phyloP scores from a whole-genome alignment of 306 rosid species.

The Boehmeria nivea region DNA sequence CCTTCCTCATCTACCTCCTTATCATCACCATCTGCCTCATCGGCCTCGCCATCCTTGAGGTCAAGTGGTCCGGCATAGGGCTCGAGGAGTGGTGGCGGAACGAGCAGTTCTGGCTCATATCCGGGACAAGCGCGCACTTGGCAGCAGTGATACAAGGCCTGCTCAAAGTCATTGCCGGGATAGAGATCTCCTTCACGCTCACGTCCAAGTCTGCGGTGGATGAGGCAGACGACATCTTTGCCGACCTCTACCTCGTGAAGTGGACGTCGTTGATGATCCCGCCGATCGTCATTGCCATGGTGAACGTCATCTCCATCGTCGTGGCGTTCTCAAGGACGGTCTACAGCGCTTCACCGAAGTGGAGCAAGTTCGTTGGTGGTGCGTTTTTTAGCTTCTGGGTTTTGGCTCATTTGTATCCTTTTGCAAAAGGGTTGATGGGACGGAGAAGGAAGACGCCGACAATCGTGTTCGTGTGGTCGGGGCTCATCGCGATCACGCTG shows the following conservation, averaged over 20 bases:
- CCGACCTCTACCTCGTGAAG: constrained; percentile 42
- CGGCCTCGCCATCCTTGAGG: constrained; percentile 36
- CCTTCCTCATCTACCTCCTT: constrained; percentile 37
- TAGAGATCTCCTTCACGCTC: constrained; percentile 49
- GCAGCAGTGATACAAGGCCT: constrained; percentile 49
- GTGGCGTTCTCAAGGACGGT: constrained; percentile 44
- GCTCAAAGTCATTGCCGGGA: constrained; percentile 45
- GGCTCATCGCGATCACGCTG: constrained; percentile 49
- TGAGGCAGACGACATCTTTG: constrained; percentile 30
- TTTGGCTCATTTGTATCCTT: constrained; percentile 51
- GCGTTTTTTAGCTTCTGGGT: constrained; percentile 54
- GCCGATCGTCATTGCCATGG: constrained; percentile 43
- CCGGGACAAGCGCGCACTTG: constrained; percentile 48
- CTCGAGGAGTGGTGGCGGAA: constrained; percentile 59
- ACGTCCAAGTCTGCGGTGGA: constrained; percentile 36
- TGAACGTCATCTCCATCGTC: constrained; percentile 38
- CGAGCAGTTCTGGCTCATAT: constrained; percentile 55
- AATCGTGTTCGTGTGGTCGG: constrained; percentile 50
- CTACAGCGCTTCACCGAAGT: constrained; percentile 30
- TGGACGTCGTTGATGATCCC: constrained; percentile 54
- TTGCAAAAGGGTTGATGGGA: constrained; percentile 56
- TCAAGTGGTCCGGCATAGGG: constrained; percentile 47
- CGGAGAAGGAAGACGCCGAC: constrained; percentile 52
- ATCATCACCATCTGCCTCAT: constrained; percentile 37
- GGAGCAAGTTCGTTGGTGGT: constrained; percentile 46